phyloP scores from a whole-genome alignment of 2,329 filamentous ascomycete species.

The Pleoardoris graminearum region DNA sequence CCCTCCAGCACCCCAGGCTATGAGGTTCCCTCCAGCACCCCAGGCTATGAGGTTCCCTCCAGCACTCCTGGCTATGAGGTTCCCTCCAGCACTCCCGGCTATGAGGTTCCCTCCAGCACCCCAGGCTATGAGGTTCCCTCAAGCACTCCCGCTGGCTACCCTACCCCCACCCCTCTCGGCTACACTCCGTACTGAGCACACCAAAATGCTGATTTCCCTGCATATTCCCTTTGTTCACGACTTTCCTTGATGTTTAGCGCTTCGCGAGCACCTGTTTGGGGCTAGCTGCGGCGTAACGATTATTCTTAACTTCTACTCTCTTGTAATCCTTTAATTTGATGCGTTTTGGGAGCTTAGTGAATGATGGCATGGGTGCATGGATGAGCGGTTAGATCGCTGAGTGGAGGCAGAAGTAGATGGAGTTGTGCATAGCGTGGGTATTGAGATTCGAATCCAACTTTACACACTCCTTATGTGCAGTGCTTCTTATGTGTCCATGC shows the following conservation, averaged over 20 bases:
- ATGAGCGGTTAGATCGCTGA: no score
- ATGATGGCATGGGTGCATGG: no score
- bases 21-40: not conserved
- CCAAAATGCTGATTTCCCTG: not conserved
- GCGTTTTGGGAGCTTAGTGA: no score
- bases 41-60: not conserved
- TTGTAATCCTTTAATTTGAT: constrained; percentile 2
- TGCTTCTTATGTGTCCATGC: no score
- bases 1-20: constrained; percentile 5
- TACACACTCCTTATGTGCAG: no score
- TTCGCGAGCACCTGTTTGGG: constrained; percentile 1
- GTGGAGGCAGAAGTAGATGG: no score
- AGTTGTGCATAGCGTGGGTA: no score
- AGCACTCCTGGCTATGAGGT: not conserved
- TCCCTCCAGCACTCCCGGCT: not conserved
- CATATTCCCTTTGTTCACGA: not conserved
- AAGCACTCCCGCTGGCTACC: not conserved
- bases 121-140: constrained; percentile 3
- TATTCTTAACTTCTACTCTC: not conserved
- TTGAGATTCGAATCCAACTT: no score
- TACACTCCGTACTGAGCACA: not conserved
- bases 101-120: not conserved
- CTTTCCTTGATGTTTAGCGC: constrained; percentile 1
- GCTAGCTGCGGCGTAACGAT: constrained; percentile 3
- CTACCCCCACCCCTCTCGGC: not conserved